These are phyloP conservation scores for Cladochytrium replicatum DNA, from an alignment of 192 early-diverging fungal genomes.

Conservation along the genomic window DNA sequence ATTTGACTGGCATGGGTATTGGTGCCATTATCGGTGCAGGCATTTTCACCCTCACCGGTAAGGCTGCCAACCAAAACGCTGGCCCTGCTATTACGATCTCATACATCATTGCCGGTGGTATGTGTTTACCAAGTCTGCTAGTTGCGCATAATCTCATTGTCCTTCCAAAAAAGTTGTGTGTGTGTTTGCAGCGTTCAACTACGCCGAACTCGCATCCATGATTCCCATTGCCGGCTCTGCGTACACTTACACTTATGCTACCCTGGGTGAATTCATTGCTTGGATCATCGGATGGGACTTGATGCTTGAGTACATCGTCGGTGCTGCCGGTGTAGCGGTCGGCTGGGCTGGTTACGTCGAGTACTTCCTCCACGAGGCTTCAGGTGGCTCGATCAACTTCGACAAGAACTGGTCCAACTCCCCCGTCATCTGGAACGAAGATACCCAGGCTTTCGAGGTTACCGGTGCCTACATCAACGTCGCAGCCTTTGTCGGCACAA, in stretches of 20 bases:
- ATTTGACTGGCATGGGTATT: constrained; percentile 57
- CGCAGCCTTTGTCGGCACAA: constrained; percentile 60
- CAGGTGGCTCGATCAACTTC: constrained; percentile 27
- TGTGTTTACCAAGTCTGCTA: no score
- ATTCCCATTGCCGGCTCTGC: constrained; percentile 80
- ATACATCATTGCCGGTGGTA: constrained; percentile 68
- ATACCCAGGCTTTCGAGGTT: no score
- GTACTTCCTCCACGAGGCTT: constrained; percentile 54
- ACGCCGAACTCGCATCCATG: constrained; percentile 80
- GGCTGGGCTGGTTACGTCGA: constrained; percentile 80
- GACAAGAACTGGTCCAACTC: constrained; percentile 49
- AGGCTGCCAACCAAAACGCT: constrained; percentile 63
- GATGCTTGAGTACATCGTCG: constrained; percentile 79
- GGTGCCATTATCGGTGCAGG: constrained; percentile 75
- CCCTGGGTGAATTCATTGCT: constrained; percentile 75
- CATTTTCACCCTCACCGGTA: constrained; percentile 70
- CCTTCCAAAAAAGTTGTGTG: no score
- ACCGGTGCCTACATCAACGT: no score
- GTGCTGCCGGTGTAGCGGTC: constrained; percentile 68
- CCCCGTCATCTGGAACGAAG: constrained; percentile 61
- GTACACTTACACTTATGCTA: constrained; percentile 78
- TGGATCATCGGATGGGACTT: constrained; percentile 93
- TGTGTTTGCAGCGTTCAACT: constrained; percentile 68
- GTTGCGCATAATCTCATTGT: no score
- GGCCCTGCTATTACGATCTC: constrained; percentile 78